Evolutionary conservation across 306 rosid genomes (phyloP).

Genomic region (Castanospermum australe): DNA sequence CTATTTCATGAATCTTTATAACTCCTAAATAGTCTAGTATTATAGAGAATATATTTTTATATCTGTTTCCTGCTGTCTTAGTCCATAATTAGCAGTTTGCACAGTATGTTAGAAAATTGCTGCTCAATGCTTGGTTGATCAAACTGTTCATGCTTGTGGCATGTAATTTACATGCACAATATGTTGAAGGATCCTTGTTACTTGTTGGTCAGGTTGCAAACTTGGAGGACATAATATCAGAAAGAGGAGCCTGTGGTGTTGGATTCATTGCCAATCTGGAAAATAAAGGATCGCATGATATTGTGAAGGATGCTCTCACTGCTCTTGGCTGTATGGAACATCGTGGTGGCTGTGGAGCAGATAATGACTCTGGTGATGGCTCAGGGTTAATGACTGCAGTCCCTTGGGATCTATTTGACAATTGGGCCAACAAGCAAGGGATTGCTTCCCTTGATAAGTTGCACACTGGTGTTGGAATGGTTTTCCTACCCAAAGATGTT

Average conservation of each 20-base stretch:
- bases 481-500: conserved; percentile 82
- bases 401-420: conserved; percentile 91
- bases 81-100: conserved; percentile 8
- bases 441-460: conserved; percentile 82
- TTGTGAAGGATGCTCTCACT: conserved; percentile 82
- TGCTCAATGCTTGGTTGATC: conserved; percentile 1
- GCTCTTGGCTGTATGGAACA: conserved; percentile 99
- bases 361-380: conserved; percentile 98
- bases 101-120: conserved; percentile 4
- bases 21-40: neutral
- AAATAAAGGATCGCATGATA: conserved; percentile 72
- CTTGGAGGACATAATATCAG: conserved; percentile 85
- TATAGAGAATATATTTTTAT: neutral
- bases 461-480: conserved; percentile 98
- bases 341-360: conserved; percentile 99
- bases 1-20: neutral
- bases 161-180: conserved; percentile 21
- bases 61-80: neutral
- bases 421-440: conserved; percentile 85
- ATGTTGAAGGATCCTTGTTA: conserved; percentile 27
- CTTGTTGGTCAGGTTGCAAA: conserved; percentile 70
- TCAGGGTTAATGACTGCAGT: conserved; percentile 88
- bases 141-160: conserved; percentile 28
- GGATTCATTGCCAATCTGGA: conserved; percentile 96
- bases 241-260: conserved; percentile 98